Evolutionary conservation across 2,329 filamentous ascomycete species (phyloP).

Genomic region (Fusarium albosuccineum): DNA sequence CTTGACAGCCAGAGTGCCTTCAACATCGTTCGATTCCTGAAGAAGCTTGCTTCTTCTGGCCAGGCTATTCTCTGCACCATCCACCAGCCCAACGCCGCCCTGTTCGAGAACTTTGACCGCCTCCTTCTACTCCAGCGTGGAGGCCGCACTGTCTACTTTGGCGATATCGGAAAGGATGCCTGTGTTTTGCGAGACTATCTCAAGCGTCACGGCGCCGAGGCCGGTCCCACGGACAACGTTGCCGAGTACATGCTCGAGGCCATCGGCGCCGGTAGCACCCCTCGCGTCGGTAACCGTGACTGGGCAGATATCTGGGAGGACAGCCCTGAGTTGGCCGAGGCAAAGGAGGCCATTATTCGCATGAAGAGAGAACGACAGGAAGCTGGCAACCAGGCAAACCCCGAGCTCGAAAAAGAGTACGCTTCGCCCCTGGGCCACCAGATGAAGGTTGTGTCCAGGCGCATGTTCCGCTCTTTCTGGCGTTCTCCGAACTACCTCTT

Average conservation of each 20-base stretch:
- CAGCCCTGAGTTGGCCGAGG: slow-evolving; percentile 75
- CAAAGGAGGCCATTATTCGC: slow-evolving; percentile 74
- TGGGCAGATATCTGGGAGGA: slow-evolving; percentile 86
- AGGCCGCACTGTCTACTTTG: slow-evolving; percentile 87
- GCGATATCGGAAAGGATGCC: slow-evolving; percentile 83
- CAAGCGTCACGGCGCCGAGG: slow-evolving; percentile 70
- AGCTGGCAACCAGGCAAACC: slow-evolving; percentile 58
- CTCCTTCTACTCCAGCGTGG: slow-evolving; percentile 83
- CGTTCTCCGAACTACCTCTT: slow-evolving; percentile 90
- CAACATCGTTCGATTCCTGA: slow-evolving; percentile 83
- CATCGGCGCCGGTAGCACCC: slow-evolving; percentile 79
- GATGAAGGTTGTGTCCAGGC: slow-evolving; percentile 78
- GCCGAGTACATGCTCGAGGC: slow-evolving; percentile 89
- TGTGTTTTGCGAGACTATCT: slow-evolving; percentile 75
- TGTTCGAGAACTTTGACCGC: slow-evolving; percentile 91
- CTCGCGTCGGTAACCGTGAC: slow-evolving; percentile 79
- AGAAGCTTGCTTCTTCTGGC: slow-evolving; percentile 81
- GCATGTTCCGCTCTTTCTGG: slow-evolving; percentile 86
- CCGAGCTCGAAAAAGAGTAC: slow-evolving; percentile 77
- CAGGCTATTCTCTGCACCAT: slow-evolving; percentile 94
- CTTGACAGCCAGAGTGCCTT: slow-evolving; percentile 74
- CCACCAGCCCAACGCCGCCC: slow-evolving; percentile 86
- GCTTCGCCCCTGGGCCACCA: slow-evolving; percentile 85
- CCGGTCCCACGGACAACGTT: slow-evolving; percentile 67
- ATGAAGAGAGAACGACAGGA: slow-evolving; percentile 72